These are phyloP conservation scores for Triticum turgidum DNA, from an alignment of 176 grass and related monocot genomes.

Conservation along the genomic window DNA sequence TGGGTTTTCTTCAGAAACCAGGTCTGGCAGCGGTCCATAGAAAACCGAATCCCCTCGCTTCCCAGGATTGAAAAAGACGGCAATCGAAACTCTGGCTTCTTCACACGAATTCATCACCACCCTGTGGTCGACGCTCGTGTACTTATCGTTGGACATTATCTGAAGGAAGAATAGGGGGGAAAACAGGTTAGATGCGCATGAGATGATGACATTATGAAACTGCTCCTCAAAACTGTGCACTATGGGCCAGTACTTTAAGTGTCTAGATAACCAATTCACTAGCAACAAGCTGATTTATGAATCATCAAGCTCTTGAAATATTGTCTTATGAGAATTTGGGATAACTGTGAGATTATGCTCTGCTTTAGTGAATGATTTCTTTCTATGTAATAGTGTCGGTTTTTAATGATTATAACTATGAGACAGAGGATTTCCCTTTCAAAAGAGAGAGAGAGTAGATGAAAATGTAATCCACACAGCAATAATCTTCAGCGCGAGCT, in stretches of 20 bases:
- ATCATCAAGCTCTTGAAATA: not conserved
- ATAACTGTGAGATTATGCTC: not conserved
- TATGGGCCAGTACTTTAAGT: not conserved
- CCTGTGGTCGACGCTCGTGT: conserved; percentile 77
- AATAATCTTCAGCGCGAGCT: conserved; percentile 3
- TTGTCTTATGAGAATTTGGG: not conserved
- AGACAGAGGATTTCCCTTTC: not conserved
- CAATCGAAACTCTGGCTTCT: conserved; percentile 72
- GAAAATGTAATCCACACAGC: not conserved
- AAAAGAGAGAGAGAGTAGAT: not conserved
- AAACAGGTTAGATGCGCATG: not conserved
- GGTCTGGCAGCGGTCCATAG: conserved; percentile 62
- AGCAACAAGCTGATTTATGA: not conserved
- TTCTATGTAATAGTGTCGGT: not conserved
- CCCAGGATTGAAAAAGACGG: conserved; percentile 63
- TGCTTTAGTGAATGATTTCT: not conserved
- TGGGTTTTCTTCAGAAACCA: conserved; percentile 52
- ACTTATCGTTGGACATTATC: conserved; percentile 80
- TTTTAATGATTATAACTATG: not conserved
- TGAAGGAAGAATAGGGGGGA: conserved; percentile 9
- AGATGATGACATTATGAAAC: not conserved
- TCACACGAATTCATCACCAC: conserved; percentile 48
- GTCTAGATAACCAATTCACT: not conserved
- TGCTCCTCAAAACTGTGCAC: not conserved
- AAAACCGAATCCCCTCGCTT: conserved; percentile 49